Base-by-base conservation (phyloP, 1,139 yeast species). In the Protomyces inouyei region DNA sequence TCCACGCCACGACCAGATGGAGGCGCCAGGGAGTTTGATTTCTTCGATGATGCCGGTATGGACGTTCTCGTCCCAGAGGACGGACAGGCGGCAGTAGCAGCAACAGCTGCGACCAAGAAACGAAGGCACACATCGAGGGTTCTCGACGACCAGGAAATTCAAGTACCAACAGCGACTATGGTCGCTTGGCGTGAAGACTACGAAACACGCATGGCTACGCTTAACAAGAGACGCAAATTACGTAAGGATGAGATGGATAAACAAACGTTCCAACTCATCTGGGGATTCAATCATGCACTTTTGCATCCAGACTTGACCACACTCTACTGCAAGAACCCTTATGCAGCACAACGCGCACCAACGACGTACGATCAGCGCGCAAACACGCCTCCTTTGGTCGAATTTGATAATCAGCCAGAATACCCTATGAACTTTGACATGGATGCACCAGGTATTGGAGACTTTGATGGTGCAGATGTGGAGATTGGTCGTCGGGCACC, bases 401-500 rank as follows among this genome's bases (percentile, higher is more conserved):
- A 16, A 38, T 45, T 18, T 23, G 12, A 36, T 32, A 14, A 18
- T n/a, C 23, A 54, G 61, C 12, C 55, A 23, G 23, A n/a, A 23
- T 12, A 9, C n/a, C 25, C 61, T 36, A 35, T 54, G 55, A 1
- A 3, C 12, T 16, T 1, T 37, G 37, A 28, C 25, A 16, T 10
- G 23, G 48, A 43, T 10, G 55, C n/a, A 35, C 21, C 21, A 32
- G 40, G 23, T 14, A 14, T 35, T 32, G n/a, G 32, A 14, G 18
- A 28, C 52, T 28, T 28, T 28, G 52, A 46, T 10, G 23, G 23
- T 16, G 48, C 48, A 40, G 60, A 56, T 16, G 36, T 56, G 3
- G 60, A 56, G 45, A 43, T 56, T 23, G 60, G 60, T n/a, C 60
- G 45, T 35, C 53, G 53, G 9, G 60, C 60, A 16, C 45, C 25